phyloP scores from a whole-genome alignment of 129 eudicot genomes.

The Pittosporum tobira region DNA sequence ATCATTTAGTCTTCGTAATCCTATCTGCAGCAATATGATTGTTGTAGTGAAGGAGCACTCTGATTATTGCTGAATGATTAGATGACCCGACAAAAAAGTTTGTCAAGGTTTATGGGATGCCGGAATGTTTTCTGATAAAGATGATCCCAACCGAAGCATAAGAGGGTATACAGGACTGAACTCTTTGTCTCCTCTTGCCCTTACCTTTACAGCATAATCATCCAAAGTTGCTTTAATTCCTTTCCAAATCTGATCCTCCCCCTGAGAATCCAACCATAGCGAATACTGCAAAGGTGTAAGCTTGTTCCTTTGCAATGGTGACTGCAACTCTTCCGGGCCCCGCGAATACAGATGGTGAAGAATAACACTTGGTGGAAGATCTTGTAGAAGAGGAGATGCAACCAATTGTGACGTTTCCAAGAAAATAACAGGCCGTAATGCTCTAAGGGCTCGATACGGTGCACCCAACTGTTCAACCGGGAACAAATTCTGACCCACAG shows the following conservation, averaged over 20 bases:
- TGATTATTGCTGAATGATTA: too few relatives aligned
- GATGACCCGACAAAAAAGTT: not conserved
- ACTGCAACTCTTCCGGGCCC: constrained; percentile 80
- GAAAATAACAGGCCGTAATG: constrained; percentile 77
- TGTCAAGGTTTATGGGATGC: constrained; percentile 20
- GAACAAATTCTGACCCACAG: constrained; percentile 82
- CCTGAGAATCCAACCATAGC: constrained; percentile 84
- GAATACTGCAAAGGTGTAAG: constrained; percentile 78
- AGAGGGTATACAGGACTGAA: constrained; percentile 89
- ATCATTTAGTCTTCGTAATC: not conserved
- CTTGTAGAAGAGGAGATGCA: constrained; percentile 74
- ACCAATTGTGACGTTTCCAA: constrained; percentile 72
- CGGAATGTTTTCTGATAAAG: constrained; percentile 41
- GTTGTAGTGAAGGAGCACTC: not conserved
- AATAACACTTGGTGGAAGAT: constrained; percentile 65
- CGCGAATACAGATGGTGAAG: constrained; percentile 90
- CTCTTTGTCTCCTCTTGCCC: constrained; percentile 75
- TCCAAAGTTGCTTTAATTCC: constrained; percentile 87
- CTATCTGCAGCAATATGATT: not conserved
- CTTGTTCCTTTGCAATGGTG: constrained; percentile 81
- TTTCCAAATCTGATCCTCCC: constrained; percentile 93
- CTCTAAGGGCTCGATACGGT: constrained; percentile 93
- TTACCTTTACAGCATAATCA: constrained; percentile 71
- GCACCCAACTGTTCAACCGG: constrained; percentile 94
- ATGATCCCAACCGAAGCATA: constrained; percentile 66